Percentiles rank a stretch among this genome's conserved stretches.
These are phyloP conservation scores for Antitrichia curtipendula DNA, from an alignment of 225 moss, liverwort and hornwort genomes.

Conservation along the genomic window DNA sequence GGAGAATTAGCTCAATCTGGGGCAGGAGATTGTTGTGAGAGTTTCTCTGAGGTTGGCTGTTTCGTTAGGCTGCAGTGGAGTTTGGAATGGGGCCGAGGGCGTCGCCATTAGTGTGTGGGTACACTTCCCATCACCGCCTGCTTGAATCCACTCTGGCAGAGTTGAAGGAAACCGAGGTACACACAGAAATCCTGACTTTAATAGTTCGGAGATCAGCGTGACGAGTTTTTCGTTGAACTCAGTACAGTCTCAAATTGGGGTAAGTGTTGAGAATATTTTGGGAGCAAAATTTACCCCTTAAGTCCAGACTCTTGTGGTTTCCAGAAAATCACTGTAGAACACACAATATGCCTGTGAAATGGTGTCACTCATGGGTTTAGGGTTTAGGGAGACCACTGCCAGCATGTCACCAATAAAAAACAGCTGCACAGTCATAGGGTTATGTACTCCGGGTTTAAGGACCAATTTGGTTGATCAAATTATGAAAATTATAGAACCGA, in stretches of 20 bases:
- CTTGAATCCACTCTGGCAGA: constrained; percentile 78
- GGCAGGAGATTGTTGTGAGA: neutral
- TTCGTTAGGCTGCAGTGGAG: constrained; percentile 76
- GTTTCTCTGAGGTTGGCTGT: constrained; percentile 15
- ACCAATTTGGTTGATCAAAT: neutral
- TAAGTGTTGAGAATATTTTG: neutral
- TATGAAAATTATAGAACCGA: neutral
- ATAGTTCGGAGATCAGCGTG: neutral
- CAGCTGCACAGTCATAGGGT: neutral
- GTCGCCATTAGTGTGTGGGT: constrained; percentile 82
- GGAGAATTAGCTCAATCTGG: neutral
- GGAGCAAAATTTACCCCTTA: neutral
- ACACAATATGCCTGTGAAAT: neutral
- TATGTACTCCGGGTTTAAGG: neutral
- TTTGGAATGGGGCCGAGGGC: constrained; percentile 98
- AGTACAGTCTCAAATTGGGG: neutral
- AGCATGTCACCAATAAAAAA: neutral
- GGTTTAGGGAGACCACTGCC: neutral
- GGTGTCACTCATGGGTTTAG: neutral
- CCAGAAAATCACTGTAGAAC: neutral
- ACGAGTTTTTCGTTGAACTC: neutral
- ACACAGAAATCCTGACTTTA: neutral
- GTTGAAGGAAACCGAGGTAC: constrained; percentile 87
- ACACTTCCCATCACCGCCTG: constrained; percentile 75
- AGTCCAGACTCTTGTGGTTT: neutral